phyloP scores from a whole-genome alignment of 192 early-diverging fungal species.

The Piromyces sp. region DNA sequence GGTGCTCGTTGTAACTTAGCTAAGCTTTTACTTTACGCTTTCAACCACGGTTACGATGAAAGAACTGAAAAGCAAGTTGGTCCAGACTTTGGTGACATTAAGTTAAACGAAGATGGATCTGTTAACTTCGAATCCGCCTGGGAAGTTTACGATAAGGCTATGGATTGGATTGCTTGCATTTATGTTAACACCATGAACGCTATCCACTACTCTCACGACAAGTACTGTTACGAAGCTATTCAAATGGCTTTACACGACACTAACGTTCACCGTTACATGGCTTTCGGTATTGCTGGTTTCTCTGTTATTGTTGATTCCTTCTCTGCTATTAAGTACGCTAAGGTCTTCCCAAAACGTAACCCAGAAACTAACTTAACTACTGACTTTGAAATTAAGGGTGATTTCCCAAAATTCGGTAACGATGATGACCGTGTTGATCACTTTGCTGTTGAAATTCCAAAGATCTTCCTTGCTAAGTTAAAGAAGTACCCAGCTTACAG shows the following conservation, averaged over 20 bases:
- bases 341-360: constrained; percentile 7
- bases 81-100: constrained; percentile 3
- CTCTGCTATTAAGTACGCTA: constrained; percentile 9
- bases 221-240: constrained; percentile 10
- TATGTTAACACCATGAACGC: constrained; percentile 13
- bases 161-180: constrained; percentile 7
- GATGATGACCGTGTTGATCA: constrained; percentile 3
- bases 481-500: constrained; percentile 7
- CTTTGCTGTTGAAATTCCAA: constrained; percentile 8
- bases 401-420: constrained; percentile 1
- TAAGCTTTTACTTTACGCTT: constrained; percentile 7
- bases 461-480: constrained; percentile 3
- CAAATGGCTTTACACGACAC: constrained; percentile 11
- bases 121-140: constrained; percentile 4
- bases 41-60: constrained; percentile 8
- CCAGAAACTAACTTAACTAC: constrained; percentile 9
- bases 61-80: constrained; percentile 9
- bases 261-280: constrained; percentile 9
- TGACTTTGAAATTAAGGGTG: constrained; percentile 8
- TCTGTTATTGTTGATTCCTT: constrained; percentile 8
- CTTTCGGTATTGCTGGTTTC: constrained; percentile 9
- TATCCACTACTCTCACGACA: constrained; percentile 8
- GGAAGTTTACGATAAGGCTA: constrained; percentile 7
- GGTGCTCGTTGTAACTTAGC: constrained; percentile 9
- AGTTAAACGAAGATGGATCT: background rate